phyloP scores from a whole-genome alignment of 1,284 basidiomycete genomes.

The Ustilago shanxiensis region DNA sequence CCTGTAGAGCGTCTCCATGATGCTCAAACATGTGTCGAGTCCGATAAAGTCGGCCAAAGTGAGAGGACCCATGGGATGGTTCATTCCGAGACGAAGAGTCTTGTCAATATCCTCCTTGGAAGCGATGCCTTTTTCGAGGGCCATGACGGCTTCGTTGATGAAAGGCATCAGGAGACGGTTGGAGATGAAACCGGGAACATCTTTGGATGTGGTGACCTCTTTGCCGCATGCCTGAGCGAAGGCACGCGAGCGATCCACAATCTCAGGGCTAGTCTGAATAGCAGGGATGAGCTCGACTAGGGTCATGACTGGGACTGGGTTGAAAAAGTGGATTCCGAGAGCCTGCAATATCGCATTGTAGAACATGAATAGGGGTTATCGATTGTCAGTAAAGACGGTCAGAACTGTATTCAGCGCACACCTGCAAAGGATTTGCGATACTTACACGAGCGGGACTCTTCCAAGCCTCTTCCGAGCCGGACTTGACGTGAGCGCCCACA shows the following conservation, averaged over 20 bases:
- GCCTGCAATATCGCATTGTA: constrained; percentile 24
- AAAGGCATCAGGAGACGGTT: constrained; percentile 83
- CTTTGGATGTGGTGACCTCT: constrained; percentile 72
- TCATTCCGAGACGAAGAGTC: constrained; percentile 92
- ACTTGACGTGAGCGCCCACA: constrained; percentile 49
- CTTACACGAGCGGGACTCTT: constrained; percentile 51
- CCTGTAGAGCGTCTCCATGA: constrained; percentile 63
- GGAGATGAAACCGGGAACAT: constrained; percentile 82
- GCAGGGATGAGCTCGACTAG: constrained; percentile 92
- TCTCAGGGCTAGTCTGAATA: constrained; percentile 85
- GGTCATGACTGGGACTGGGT: constrained; percentile 81
- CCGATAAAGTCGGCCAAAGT: constrained; percentile 79
- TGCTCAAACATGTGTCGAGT: constrained; percentile 78
- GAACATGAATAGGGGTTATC: neutral
- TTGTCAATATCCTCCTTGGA: constrained; percentile 95
- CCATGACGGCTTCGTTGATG: constrained; percentile 92
- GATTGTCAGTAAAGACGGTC: neutral
- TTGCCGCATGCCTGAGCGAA: constrained; percentile 93
- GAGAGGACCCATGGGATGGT: constrained; percentile 87
- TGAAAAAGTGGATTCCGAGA: constrained; percentile 89
- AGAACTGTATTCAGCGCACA: too few relatives aligned
- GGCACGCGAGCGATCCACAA: constrained; percentile 80
- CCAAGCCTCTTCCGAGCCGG: constrained; percentile 50
- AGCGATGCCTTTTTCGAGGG: constrained; percentile 89
- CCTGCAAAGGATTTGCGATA: neutral